Evolutionary conservation across 441 rosid genomes (phyloP), one percentile per base, ranked within the genome.

Genomic region (Corymbia calophylla): DNA sequence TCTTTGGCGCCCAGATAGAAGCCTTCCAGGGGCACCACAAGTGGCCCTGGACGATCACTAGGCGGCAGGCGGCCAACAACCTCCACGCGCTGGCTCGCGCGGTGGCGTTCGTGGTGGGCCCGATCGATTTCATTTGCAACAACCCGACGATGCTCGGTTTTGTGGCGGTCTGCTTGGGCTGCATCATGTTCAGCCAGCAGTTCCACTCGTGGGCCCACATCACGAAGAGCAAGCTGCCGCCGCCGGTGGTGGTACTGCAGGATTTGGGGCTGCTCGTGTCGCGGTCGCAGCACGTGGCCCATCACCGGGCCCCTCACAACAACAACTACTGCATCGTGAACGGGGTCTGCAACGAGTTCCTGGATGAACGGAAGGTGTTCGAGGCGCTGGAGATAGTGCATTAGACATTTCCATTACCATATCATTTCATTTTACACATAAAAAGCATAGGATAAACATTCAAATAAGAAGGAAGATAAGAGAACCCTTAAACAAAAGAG

Each of bases 101-200:
- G 7, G 54, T 80, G 54, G 53, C 87, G 54, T 77, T 80, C 87
- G 51, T 21, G 53, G 86, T 88, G 49, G 35, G 54, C 25, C 89
- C 87, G 53, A 25, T 80, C 12, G 55, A 88, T 87, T 86, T 88
- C 31, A 81, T 93, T 2, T 91, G 95, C 86, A 82, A 91, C 44
- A 95, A 94, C 91, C 93, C 97, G 8, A 91, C 87, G 23, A 29
- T 92, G 31, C 96, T 92, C 58, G 94, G 94, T 25, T 96, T 97
- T 87, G 96, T 93, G n/a, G 82, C 94, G 82, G 60, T 92, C 23
- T 95, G 89, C 90, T 90, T 97, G 2, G 96, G 96, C 29, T 96
- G 96, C 93, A 95, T 96, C 70, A 95, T 95, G 98, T 95, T 96
- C 39, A 96, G 99, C 96, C 99, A 96, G 92, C 99, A 97, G 88